Conservation (phyloP, 2,329 filamentous ascomycete species). For the Aspergillus persii region DNA sequence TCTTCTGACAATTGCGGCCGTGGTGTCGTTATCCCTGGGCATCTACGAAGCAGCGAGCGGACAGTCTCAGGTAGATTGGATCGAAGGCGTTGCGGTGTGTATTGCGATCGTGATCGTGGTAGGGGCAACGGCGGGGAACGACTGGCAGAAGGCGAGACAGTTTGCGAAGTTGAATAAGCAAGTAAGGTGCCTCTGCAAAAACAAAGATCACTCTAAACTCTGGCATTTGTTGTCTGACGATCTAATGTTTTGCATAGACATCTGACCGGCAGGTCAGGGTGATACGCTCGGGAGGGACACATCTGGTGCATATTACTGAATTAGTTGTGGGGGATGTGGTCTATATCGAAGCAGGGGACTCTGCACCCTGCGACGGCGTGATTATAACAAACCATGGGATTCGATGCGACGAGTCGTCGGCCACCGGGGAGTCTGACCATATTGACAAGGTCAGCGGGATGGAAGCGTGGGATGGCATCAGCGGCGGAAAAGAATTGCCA, state of each 20-base stretch:
- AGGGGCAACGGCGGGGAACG: conserved; percentile 68
- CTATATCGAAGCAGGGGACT: conserved; percentile 64
- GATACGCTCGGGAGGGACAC: conserved; percentile 61
- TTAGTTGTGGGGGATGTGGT: conserved; percentile 66
- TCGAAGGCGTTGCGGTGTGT: conserved; percentile 74
- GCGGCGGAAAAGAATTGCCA: background rate
- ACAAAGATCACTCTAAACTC: too few species aligned
- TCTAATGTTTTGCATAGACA: conserved; percentile 40
- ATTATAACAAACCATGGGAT: conserved; percentile 62
- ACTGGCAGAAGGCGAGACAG: conserved; percentile 75
- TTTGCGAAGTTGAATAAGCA: conserved; percentile 72
- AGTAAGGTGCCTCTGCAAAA: conserved; percentile 33
- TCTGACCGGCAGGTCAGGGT: conserved; percentile 62
- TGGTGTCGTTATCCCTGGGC: conserved; percentile 67
- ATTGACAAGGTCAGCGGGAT: conserved; percentile 59
- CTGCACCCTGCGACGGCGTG: conserved; percentile 66
- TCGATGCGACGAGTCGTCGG: conserved; percentile 68
- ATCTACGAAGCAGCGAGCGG: conserved; percentile 63
- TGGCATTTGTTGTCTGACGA: too few species aligned
- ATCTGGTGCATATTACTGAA: conserved; percentile 61
- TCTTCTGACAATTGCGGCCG: conserved; percentile 64
- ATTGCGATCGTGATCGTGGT: conserved; percentile 75
- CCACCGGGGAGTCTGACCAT: conserved; percentile 68
- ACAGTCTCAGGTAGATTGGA: conserved; percentile 65
- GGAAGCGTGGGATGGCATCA: conserved; percentile 48